Evolutionary conservation across 1,139 yeast genomes (phyloP).

Genomic region (Chernovozyma aurita): DNA sequence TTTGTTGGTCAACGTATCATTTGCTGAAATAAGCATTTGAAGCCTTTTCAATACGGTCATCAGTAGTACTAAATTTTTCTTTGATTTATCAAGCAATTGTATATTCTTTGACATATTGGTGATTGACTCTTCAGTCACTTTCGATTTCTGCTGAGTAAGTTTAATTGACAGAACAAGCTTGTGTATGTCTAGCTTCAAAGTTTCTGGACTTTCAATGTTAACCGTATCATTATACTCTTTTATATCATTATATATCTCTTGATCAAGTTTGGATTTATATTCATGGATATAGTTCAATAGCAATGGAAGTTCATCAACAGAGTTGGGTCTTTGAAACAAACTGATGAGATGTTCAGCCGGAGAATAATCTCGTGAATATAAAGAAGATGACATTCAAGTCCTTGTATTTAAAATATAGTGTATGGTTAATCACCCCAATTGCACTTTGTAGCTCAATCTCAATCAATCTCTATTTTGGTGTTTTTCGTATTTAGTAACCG

Average conservation of each 20-base stretch:
- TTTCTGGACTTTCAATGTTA: not conserved
- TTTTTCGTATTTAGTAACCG: too few relatives aligned
- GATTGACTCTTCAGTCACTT: constrained; percentile 57
- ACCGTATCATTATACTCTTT: constrained; percentile 23
- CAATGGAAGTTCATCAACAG: constrained; percentile 44
- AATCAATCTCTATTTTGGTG: too few relatives aligned
- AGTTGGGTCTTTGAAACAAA: constrained; percentile 38
- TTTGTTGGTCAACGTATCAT: constrained; percentile 54
- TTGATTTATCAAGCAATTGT: constrained; percentile 72
- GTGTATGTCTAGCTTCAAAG: constrained; percentile 32
- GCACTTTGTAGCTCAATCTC: too few relatives aligned
- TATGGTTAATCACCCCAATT: too few relatives aligned
- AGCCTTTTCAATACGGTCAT: constrained; percentile 84
- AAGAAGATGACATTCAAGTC: constrained; percentile 3
- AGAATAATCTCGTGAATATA: constrained; percentile 22
- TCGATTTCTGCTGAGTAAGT: constrained; percentile 25
- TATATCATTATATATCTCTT: constrained; percentile 31
- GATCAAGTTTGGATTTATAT: constrained; percentile 45
- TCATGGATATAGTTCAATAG: constrained; percentile 32
- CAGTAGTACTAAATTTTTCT: constrained; percentile 73
- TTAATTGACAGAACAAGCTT: constrained; percentile 37
- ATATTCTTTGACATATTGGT: constrained; percentile 71
- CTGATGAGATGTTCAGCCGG: constrained; percentile 32
- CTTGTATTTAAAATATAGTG: not conserved
- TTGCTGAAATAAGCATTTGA: constrained; percentile 81